Conservation (phyloP, 129 eudicot genomes). For the Gnaphalium uliginosum region DNA sequence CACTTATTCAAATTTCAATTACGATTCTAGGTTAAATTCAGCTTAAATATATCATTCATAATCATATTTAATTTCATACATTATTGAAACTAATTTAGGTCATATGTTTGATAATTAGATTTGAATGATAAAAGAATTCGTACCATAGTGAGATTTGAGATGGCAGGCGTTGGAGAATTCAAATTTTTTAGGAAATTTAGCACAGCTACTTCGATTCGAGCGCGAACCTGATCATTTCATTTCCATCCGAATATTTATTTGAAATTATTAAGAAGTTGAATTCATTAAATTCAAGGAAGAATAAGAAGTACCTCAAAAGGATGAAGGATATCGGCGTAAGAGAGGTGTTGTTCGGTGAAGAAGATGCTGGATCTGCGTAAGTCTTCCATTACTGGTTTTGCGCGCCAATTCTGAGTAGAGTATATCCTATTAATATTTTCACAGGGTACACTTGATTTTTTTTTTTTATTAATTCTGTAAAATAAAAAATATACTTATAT, state of each 20-base stretch:
- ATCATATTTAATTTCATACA: background rate
- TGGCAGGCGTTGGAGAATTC: slow-evolving; percentile 65
- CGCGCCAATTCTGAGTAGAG: background rate
- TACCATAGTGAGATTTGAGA: slow-evolving; percentile 83
- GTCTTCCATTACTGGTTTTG: slow-evolving; percentile 49
- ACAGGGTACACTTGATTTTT: too few species aligned
- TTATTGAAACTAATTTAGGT: background rate
- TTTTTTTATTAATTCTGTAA: too few species aligned
- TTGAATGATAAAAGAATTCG: slow-evolving; percentile 18
- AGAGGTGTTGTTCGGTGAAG: slow-evolving; percentile 83
- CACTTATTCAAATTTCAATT: background rate
- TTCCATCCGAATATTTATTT: background rate
- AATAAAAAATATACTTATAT: too few species aligned
- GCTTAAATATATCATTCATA: background rate
- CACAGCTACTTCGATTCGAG: slow-evolving; percentile 89
- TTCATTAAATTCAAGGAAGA: slow-evolving; percentile 6
- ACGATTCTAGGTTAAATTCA: background rate
- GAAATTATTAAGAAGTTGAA: background rate
- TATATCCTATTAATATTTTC: too few species aligned
- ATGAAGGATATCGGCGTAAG: slow-evolving; percentile 86
- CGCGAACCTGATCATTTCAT: slow-evolving; percentile 69
- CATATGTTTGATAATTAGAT: background rate
- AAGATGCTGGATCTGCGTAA: slow-evolving; percentile 62
- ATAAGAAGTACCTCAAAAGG: slow-evolving; percentile 57
- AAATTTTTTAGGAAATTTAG: slow-evolving; percentile 72